phyloP scores from a whole-genome alignment of 1,284 basidiomycete genomes.

The Ganoderma sp. region DNA sequence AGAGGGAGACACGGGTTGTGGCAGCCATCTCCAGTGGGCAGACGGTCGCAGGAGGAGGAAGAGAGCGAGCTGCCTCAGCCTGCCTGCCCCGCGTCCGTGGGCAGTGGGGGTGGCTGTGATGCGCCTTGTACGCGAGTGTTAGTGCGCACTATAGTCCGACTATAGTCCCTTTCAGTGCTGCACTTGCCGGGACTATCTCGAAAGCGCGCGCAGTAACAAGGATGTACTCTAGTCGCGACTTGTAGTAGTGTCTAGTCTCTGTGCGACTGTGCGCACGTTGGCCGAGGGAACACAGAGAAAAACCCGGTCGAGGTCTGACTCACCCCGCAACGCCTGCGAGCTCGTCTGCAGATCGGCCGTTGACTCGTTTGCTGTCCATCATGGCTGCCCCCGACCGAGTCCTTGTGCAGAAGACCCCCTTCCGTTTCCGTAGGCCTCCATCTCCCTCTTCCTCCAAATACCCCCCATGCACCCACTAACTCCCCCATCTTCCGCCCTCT shows the following conservation, averaged over 20 bases:
- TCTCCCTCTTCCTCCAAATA: constrained; percentile 36
- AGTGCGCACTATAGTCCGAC: not conserved
- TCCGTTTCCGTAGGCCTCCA: constrained; percentile 31
- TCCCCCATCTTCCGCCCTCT: constrained; percentile 7
- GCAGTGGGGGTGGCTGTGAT: not conserved
- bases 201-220: too few species aligned
- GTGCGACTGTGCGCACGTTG: too few species aligned
- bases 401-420: constrained; percentile 16
- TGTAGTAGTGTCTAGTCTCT: too few species aligned
- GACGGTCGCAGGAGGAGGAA: not conserved
- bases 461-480: constrained; percentile 15
- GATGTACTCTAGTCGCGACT: too few species aligned
- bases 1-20: constrained; percentile 47
- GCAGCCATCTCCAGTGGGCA: constrained; percentile 13
- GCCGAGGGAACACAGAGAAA: not conserved
- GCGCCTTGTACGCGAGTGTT: not conserved
- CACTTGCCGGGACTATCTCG: not conserved
- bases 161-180: not conserved
- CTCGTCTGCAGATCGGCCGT: not conserved
- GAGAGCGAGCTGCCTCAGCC: too few species aligned
- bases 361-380: constrained; percentile 10
- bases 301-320: not conserved
- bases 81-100: not conserved
- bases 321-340: constrained; percentile 4
- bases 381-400: constrained; percentile 19